Percentiles rank a stretch among this genome's conserved stretches.
These are phyloP conservation scores for Cucurbitaria berberidis DNA, from an alignment of 2,329 filamentous ascomycete species.

Conservation along the genomic window DNA sequence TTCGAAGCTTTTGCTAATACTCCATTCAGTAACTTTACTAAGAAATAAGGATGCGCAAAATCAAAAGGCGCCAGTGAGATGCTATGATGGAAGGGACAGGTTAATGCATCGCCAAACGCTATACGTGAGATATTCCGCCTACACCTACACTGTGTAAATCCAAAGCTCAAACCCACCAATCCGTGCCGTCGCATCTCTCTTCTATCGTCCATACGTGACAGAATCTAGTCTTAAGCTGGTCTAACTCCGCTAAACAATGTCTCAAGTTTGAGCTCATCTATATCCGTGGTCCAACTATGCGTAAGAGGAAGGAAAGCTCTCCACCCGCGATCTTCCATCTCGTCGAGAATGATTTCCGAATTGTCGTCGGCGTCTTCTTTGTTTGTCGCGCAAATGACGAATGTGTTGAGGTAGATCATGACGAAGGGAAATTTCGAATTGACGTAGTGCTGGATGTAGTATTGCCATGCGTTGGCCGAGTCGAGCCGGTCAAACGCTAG, in stretches of 20 bases:
- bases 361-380: slow-evolving; percentile 26
- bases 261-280: slow-evolving; percentile 27
- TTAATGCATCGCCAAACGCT: not conserved
- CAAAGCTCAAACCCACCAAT: not conserved
- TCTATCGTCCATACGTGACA: not conserved
- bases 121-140: not conserved
- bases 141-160: not conserved
- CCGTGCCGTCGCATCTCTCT: not conserved
- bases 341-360: slow-evolving; percentile 16
- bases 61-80: not conserved
- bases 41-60: not conserved
- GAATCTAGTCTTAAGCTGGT: slow-evolving; percentile 11
- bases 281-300: slow-evolving; percentile 23
- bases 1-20: too few species aligned
- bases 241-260: slow-evolving; percentile 25
- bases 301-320: slow-evolving; percentile 19
- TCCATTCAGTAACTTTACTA: too few species aligned
- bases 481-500: slow-evolving; percentile 39
- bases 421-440: slow-evolving; percentile 38
- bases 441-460: slow-evolving; percentile 37
- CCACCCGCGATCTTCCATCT: slow-evolving; percentile 35
- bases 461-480: slow-evolving; percentile 39
- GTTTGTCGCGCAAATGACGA: slow-evolving; percentile 33
- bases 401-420: slow-evolving; percentile 36
- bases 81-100: not conserved